Conservation (phyloP, 2,329 filamentous ascomycete species). For the Paecilomyces sp. region DNA sequence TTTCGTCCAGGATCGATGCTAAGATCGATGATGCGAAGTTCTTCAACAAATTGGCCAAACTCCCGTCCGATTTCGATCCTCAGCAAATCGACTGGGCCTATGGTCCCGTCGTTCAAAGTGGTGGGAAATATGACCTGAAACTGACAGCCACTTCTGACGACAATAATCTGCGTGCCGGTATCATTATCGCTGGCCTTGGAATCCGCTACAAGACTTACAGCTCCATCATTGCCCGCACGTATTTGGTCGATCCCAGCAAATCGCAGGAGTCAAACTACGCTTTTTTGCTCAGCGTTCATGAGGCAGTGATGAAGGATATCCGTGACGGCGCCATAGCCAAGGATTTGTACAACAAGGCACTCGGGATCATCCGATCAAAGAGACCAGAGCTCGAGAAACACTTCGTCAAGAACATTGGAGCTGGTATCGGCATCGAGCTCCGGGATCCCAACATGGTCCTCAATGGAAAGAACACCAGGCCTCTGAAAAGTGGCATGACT, state of each 20-base stretch:
- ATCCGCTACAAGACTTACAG: slow-evolving; percentile 94
- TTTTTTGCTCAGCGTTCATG: slow-evolving; percentile 75
- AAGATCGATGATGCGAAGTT: slow-evolving; percentile 94
- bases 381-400: slow-evolving; percentile 94
- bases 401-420: slow-evolving; percentile 87
- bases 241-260: slow-evolving; percentile 95
- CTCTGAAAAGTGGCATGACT: slow-evolving; percentile 94
- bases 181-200: slow-evolving; percentile 88
- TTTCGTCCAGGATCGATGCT: slow-evolving; percentile 79
- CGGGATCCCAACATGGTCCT: slow-evolving; percentile 76
- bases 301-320: slow-evolving; percentile 82
- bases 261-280: slow-evolving; percentile 93
- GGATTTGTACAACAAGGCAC: slow-evolving; percentile 85
- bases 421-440: slow-evolving; percentile 86
- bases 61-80: slow-evolving; percentile 80
- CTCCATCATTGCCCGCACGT: slow-evolving; percentile 85
- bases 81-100: slow-evolving; percentile 90
- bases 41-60: slow-evolving; percentile 75
- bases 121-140: slow-evolving; percentile 87
- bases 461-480: slow-evolving; percentile 76
- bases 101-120: slow-evolving; percentile 85
- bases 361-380: slow-evolving; percentile 73
- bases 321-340: slow-evolving; percentile 79
- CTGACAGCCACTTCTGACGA: slow-evolving; percentile 72
- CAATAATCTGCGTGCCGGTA: slow-evolving; percentile 78